Percentiles rank a stretch among this genome's conserved stretches.
Conservation (phyloP, 306 rosid genomes). For the Clitoria ternatea region DNA sequence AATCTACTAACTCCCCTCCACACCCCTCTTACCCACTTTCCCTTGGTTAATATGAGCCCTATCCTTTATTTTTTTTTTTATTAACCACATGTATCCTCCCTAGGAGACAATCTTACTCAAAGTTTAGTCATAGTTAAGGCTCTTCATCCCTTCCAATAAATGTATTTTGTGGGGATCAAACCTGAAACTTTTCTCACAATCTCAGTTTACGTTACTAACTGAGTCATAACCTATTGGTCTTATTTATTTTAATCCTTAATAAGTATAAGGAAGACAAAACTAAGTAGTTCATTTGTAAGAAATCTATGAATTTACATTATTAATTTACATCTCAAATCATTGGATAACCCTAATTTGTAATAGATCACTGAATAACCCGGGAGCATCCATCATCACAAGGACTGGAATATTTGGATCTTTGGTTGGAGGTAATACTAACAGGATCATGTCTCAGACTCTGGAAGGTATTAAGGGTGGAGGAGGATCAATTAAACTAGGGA, state of each 20-base stretch:
- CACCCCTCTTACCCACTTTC: background rate
- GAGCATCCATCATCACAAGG: slow-evolving; percentile 15
- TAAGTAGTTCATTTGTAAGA: slow-evolving; percentile 4
- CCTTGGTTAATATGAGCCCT: background rate
- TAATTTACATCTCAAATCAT: slow-evolving; percentile 22
- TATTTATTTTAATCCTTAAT: no score
- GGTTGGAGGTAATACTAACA: slow-evolving; percentile 19
- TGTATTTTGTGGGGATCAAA: no score
- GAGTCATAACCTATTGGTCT: no score
- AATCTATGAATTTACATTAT: slow-evolving; percentile 12
- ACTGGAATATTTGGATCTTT: slow-evolving; percentile 20
- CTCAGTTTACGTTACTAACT: no score
- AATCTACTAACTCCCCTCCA: background rate
- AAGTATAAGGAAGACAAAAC: background rate
- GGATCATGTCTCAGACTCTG: slow-evolving; percentile 64
- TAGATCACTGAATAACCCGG: slow-evolving; percentile 40
- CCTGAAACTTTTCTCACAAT: no score
- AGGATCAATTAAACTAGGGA: slow-evolving; percentile 78
- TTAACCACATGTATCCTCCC: no score
- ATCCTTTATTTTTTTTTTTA: background rate
- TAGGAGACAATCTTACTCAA: no score
- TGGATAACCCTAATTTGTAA: slow-evolving; percentile 29
- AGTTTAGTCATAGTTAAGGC: no score
- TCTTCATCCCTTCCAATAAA: no score
- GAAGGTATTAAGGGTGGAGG: slow-evolving; percentile 75